Base-by-base conservation (phyloP, 2,329 filamentous ascomycete species). In the Elsinoe batatas region DNA sequence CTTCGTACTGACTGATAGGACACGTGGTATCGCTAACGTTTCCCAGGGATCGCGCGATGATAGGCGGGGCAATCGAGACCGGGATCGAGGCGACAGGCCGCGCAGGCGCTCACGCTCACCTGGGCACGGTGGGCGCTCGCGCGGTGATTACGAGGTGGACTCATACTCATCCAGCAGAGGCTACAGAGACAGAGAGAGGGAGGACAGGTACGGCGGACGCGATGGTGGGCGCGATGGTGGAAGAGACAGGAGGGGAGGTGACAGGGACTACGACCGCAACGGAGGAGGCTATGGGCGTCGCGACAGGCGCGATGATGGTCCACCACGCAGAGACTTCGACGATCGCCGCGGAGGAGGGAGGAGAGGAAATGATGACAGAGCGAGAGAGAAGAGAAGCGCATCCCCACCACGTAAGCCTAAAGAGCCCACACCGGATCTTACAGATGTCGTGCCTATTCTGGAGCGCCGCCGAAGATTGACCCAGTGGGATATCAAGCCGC, bases 401-500 rank as follows among this genome's bases (percentile, higher is more conserved):
- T 87, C 85, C 43, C 88, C 90, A 36, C 87, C 88, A 26, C 83
- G 84, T 8, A 94, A 94, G 76, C 93, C 91, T 75, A 86, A 88
- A 70, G 93, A 98, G 71, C 89, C 93, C 6, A 98, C 93, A 0
- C 94, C 93, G 35, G 94, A 99, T 70, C 76, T 99, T 67, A 94
- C 91, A 58, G 83, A 94, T 65, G 76, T 94, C 58, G 77, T 86
- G n/a, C 81, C 89, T 3, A 78, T 99, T 58, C 76, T 90, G 60
- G 85, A 91, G 66, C 85, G 91, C 64, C 93, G 91, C 77, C 85
- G 94, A 63, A 86, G 93, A 58, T 76, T 98, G 77, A 97, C 91
- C 35, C 94, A 98, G 72, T 99, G 93, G 93, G 94, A 99, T 70
- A 96, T 98, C 71, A 98, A 98, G 74, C 93, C 93, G 5, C 88